phyloP scores from a whole-genome alignment of 805 yeast genomes.

The Saccharomycopsis olivae region DNA sequence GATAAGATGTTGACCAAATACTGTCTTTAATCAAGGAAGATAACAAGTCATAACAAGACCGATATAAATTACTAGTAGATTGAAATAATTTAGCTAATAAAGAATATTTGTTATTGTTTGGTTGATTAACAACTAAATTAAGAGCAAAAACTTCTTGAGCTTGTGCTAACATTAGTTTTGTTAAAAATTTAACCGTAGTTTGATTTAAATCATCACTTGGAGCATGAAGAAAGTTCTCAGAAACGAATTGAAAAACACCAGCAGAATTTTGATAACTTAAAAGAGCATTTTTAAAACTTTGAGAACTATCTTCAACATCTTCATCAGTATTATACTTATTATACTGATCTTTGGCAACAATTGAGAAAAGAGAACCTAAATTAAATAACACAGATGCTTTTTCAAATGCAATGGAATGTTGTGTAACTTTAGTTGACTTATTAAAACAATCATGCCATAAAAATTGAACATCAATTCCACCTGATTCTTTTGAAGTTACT shows the following conservation, averaged over 20 bases:
- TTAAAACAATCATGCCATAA: constrained; percentile 74
- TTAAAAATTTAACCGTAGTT: constrained; percentile 53
- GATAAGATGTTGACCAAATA: constrained; percentile 6
- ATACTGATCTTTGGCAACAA: constrained; percentile 32
- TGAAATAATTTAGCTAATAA: constrained; percentile 68
- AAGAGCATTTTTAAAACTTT: constrained; percentile 47
- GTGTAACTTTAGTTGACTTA: constrained; percentile 39
- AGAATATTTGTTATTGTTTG: constrained; percentile 46
- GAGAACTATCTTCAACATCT: constrained; percentile 20
- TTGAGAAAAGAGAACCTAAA: constrained; percentile 52
- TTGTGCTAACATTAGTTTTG: constrained; percentile 66
- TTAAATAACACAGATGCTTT: constrained; percentile 80
- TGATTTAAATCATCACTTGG: constrained; percentile 72
- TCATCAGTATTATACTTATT: constrained; percentile 22
- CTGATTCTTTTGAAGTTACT: constrained; percentile 43
- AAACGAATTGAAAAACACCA: constrained; percentile 60
- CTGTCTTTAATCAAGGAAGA: constrained; percentile 20
- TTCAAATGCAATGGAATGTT: constrained; percentile 76
- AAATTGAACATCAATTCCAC: constrained; percentile 48
- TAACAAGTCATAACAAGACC: constrained; percentile 32
- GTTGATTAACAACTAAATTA: constrained; percentile 42
- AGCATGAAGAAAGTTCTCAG: constrained; percentile 79
- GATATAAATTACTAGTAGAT: constrained; percentile 47
- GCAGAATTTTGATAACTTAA: constrained; percentile 63
- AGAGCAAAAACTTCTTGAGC: constrained; percentile 77